Evolutionary conservation across 1,284 basidiomycete species (phyloP), one percentile per base, ranked within the genome.

Genomic region (Neonothopanus nambi): DNA sequence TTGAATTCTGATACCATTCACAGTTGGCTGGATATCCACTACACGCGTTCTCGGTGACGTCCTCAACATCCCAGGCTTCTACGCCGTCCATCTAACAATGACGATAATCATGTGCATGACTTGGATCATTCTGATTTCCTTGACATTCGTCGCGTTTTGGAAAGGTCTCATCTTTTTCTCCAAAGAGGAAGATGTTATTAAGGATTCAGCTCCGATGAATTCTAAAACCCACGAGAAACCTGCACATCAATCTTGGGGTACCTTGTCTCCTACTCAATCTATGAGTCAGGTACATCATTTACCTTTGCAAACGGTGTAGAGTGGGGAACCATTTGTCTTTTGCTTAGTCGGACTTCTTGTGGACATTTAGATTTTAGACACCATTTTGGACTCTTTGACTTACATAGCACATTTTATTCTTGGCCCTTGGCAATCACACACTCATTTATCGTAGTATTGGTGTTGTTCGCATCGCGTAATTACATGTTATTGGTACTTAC

Each of bases 151-250:
- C 37, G 77, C 76, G 3, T 77, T 78, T 61, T 68, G 62, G 61
- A 70, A 70, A 54, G 77, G 76, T 15, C 61, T 71, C 38, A 78
- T 79, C n/a, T 77, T 78, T 61, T 62, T 68, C 17, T 74, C 75
- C n/a, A 68, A 69, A 39, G 67, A 69, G 18, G 73, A 74, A 55
- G 77, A 78, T 46, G 75, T 78, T 24, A 53, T 77, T 39, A 69
- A 69, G 52, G 77, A 79, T 54, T 37, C 33, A 26, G n/a, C n/a
- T n/a, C n/a, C n/a, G n/a, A n/a, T n/a, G n/a, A n/a, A 21, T 39
- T 12, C 3, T 21, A 18, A 26, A 23, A 9, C 4, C 41, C 5
- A 4, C 2, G 5, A 23, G 5, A 1, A 12, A 42, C 9, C 8
- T 6, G 9, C 5, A 12, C 41, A 42, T 42, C 21, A 21, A 2